phyloP scores from a whole-genome alignment of 768 basidiomycete species.

The Tubosaeta brunneosetosa region DNA sequence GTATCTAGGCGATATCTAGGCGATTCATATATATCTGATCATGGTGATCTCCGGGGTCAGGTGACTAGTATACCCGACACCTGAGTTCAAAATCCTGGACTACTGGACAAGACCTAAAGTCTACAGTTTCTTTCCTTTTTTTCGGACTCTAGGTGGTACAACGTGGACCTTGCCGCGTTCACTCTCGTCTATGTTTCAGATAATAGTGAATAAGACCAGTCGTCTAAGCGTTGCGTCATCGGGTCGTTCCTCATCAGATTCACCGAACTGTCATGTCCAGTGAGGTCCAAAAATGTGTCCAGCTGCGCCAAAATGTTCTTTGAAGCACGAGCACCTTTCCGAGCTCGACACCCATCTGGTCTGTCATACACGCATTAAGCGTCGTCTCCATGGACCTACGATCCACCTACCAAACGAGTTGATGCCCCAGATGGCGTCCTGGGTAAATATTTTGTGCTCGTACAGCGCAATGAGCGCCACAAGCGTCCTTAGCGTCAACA shows the following conservation, averaged over 20 bases:
- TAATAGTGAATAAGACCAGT: constrained; percentile 97
- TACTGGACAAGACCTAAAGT: too few relatives aligned
- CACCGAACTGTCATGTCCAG: constrained; percentile 84
- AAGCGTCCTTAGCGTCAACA: constrained; percentile 84
- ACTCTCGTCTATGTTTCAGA: constrained; percentile 82
- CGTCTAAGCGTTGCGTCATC: constrained; percentile 50
- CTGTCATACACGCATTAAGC: constrained; percentile 33
- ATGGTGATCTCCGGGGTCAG: too few relatives aligned
- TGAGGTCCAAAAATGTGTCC: constrained; percentile 69
- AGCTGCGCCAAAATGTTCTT: constrained; percentile 94
- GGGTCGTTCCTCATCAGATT: constrained; percentile 8
- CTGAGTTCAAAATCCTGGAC: too few relatives aligned
- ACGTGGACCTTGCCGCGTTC: constrained; percentile 26
- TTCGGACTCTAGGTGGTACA: constrained; percentile 10
- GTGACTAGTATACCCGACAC: too few relatives aligned
- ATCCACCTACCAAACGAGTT: constrained; percentile 84
- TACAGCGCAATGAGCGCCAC: constrained; percentile 88
- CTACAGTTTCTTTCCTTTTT: constrained; percentile 2
- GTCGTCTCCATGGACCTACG: neutral
- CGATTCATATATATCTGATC: too few relatives aligned
- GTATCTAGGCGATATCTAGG: too few relatives aligned
- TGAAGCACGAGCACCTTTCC: constrained; percentile 95
- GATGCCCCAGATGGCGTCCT: constrained; percentile 97
- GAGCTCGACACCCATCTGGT: constrained; percentile 99
- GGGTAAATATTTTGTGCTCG: constrained; percentile 99